Base-by-base conservation (phyloP, 768 basidiomycete species). In the Naganishia friedmannii region DNA sequence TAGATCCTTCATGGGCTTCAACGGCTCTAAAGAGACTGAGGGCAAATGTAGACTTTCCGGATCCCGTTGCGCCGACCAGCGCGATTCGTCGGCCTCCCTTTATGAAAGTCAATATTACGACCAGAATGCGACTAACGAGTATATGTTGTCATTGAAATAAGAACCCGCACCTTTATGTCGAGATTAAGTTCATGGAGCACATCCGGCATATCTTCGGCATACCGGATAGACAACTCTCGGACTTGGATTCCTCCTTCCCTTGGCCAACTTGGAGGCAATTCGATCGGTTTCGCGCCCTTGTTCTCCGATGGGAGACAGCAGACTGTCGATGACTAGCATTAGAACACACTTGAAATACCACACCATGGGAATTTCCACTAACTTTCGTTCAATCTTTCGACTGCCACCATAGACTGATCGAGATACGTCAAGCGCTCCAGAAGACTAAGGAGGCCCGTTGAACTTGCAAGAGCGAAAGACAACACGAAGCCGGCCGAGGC, bases 331-430 rank as follows among this genome's bases (percentile, higher is more conserved):
- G 19, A 21, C 28, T 15, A 21, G 37, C 37, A 31, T 51, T 13
- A n/a, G n/a, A 23, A 51, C 23, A 51, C 1, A 5, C 13, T 23
- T 57, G 19, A 15, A 1, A 29, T 37, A 10, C 9, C 42, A 42
- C 42, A 42, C n/a, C n/a, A n/a, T n/a, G n/a, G n/a, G n/a, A n/a
- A n/a, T n/a, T n/a, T n/a, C 13, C 45, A 72, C 74, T 73, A 29
- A 79, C 78, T 79, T 26, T 77, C 74, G 37, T 76, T 74, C 63
- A 82, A 69, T 26, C 81, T 68, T 56, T 82, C 79, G 1, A 77
- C 81, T 17, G 75, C 74, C 26, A 82, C 79, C 73, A 82, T 79
- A 0, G 77, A 76, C 42, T 75, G 73, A 29, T 82, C 79, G 7
- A 80, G 66, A 12, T 74, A 67, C 8, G 74, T 70, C 51, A 76